Percentiles rank a stretch among this genome's conserved stretches.
Conservation (phyloP, 768 basidiomycete genomes). For the Mycena chlorophos region DNA sequence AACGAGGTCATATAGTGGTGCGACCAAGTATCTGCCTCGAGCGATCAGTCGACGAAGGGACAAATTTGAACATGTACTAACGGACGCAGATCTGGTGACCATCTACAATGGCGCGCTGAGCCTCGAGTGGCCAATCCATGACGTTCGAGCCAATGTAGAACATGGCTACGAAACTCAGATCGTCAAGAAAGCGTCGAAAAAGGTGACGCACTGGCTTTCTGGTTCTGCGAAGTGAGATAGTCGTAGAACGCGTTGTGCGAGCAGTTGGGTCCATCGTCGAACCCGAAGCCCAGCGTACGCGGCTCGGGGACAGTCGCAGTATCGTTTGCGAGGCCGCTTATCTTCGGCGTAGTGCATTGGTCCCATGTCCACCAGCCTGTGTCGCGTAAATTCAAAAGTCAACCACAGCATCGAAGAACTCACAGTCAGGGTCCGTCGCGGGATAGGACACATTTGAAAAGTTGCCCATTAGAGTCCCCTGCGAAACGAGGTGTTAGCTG, state of each 20-base stretch:
- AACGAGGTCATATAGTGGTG: constrained; percentile 59
- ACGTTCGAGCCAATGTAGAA: constrained; percentile 62
- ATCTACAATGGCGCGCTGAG: constrained; percentile 50
- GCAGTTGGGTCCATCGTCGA: constrained; percentile 66
- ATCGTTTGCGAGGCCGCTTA: constrained; percentile 42
- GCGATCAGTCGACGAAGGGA: constrained; percentile 1
- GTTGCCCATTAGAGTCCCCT: neutral
- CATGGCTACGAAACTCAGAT: constrained; percentile 43
- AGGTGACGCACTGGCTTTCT: constrained; percentile 54
- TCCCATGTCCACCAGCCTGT: constrained; percentile 43
- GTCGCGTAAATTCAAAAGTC: too few species aligned
- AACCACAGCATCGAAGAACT: too few species aligned
- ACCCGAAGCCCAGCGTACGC: constrained; percentile 54
- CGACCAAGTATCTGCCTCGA: constrained; percentile 48
- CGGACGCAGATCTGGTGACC: constrained; percentile 64
- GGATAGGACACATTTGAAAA: neutral
- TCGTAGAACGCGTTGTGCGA: constrained; percentile 62
- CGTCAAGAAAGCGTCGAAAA: neutral
- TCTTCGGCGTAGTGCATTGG: constrained; percentile 50
- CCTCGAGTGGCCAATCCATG: constrained; percentile 54
- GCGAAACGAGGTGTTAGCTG: neutral
- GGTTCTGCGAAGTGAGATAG: constrained; percentile 48
- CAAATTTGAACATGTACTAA: constrained; percentile 33
- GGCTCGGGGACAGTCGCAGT: constrained; percentile 53
- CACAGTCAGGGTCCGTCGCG: neutral